Evolutionary conservation across 2,329 filamentous ascomycete species (phyloP).

Genomic region (Celoporthe dispersa): DNA sequence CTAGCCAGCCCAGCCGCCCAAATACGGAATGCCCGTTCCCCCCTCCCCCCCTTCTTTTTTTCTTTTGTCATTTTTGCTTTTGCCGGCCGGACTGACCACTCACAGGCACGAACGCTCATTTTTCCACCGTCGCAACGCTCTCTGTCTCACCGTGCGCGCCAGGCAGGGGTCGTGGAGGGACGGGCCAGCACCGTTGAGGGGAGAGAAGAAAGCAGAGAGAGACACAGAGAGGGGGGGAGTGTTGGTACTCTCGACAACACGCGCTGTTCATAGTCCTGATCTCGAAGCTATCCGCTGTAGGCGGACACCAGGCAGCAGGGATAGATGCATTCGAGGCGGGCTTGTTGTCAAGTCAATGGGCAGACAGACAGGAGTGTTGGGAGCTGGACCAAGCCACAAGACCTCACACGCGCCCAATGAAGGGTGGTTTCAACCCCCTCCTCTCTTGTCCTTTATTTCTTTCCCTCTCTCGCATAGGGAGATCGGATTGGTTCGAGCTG

Average conservation of each 20-base stretch:
- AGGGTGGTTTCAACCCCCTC: no score
- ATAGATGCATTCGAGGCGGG: background rate
- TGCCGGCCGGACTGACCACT: background rate
- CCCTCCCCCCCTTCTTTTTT: no score
- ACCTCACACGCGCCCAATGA: no score
- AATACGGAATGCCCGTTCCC: background rate
- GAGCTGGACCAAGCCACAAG: background rate
- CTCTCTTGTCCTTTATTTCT: background rate
- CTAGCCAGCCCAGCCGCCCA: background rate
- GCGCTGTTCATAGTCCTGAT: background rate
- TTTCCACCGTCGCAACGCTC: background rate
- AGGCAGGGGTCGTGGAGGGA: background rate
- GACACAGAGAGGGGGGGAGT: no score
- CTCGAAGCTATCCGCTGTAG: background rate
- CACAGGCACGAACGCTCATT: background rate
- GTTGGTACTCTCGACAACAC: background rate
- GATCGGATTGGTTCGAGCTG: no score
- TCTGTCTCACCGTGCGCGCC: background rate
- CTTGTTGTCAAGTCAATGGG: background rate
- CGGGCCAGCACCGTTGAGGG: no score
- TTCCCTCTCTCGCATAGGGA: no score
- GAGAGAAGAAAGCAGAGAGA: background rate
- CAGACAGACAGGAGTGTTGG: background rate
- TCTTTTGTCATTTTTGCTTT: background rate
- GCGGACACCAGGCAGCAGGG: background rate